Evolutionary conservation across 495 filamentous ascomycete species (phyloP), one percentile per base, ranked within the genome.

Genomic region (Cladorrhinum samala): DNA sequence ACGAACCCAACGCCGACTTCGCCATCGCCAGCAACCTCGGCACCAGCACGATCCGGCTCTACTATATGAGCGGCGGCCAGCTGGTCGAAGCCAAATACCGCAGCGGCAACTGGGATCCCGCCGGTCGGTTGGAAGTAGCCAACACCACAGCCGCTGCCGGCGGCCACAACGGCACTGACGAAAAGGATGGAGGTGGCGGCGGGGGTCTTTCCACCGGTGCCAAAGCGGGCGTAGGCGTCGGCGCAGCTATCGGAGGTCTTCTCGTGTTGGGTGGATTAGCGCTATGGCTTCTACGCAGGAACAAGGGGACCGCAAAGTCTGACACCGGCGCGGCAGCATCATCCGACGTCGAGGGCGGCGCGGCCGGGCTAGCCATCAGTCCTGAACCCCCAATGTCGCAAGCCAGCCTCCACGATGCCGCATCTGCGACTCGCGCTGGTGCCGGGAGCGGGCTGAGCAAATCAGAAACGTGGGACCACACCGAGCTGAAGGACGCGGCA

Each of bases 11-110:
- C 33, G 52, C 13, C 9, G 36, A 56, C 13, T 43, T 67, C 23
- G 57, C 49, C 36, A 49, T 64, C 44, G 59, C 61, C 3, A 60
- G 50, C 53, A 50, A 62, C 37, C 42, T 54, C 21, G 42, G 23
- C 9, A 55, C 30, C n/a, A 49, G 46, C 42, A 30, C 9, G 18
- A 44, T 59, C 25, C 54, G 59, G 14, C 48, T 67, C 36, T 64
- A 62, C 53, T 67, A 64, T 24, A 19, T 57, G 14, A 55, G 54
- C 40, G 55, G 53, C 45, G 61, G 59, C 2, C 49, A 27, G 4
- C 21, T 67, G 6, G 40, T 64, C 33, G 64, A 64, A n/a, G 49
- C 49, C 13, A 59, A 52, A 25, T 51, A 56, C 14, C n/a, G 17
- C 1, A 30, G 40, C 25, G 52, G 52, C 27, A 47, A 52, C 23